Evolutionary conservation across 441 rosid species (phyloP), one percentile per base, ranked within the genome.

Genomic region (Croton laevigatus): DNA sequence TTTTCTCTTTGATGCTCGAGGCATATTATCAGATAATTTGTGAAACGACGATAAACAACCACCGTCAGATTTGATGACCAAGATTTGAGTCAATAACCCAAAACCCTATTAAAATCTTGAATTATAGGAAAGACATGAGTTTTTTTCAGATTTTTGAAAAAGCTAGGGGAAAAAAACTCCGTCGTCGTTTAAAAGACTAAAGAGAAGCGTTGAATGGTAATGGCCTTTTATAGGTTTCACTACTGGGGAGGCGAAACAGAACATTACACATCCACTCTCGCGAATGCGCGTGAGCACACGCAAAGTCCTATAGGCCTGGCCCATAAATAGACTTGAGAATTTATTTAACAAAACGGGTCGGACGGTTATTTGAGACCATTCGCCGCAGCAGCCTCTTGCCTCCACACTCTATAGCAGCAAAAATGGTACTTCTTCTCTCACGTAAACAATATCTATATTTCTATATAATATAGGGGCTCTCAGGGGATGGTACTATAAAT

Each of bases 1-100:
- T 68, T 85, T 85, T 69, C 86, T 57, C 81, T 85, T 85, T 8
- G 81, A 77, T 34, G 83, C 78, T 44, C 81, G 85, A 68, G 81
- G 80, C 84, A 81, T 81, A 58, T 14, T 20, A n/a, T n/a, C n/a
- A n/a, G n/a, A n/a, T n/a, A n/a, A n/a, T n/a, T 76, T 61, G 19
- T 8, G 40, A 53, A 23, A 16, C n/a, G 72, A 36, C 40, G 63
- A 74, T 27, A 38, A 71, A 69, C 46, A 20, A 58, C 74, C 23
- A 44, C 80, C 82, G 72, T 71, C 7, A 0, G 80, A 81, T 77
- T 52, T 45, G 78, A 62, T 65, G 65, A 66, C 76, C 58, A 36
- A 3, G 53, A 51, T 53, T 71, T 9, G n/a, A 65, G 70, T 72
- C 65, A 65, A 72, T 59, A 65, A 57, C 19, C 71, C 71, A 66